A percentile compares a stretch with the other conserved stretches of the same genome.
These are phyloP conservation scores for Salvia miltiorrhiza DNA, from an alignment of 257 asterid species.

Conservation along the genomic window DNA sequence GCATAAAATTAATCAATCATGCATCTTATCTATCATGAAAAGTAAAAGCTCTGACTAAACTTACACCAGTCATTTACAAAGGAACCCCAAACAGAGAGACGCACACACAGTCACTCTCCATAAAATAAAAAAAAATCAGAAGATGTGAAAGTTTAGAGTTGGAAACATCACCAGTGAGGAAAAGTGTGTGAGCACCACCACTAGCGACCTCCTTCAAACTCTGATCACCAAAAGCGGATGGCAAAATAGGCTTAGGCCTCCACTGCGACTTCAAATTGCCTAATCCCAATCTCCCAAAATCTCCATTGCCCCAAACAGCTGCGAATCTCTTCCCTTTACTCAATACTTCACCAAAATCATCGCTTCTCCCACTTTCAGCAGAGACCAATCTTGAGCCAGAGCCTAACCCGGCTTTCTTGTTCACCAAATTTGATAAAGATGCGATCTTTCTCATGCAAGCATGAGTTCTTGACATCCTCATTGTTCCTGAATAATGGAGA, in stretches of 20 bases:
- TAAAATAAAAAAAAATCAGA: not conserved
- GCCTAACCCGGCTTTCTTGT: slow-evolving; percentile 11
- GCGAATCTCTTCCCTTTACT: slow-evolving; percentile 52
- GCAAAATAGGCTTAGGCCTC: slow-evolving; percentile 56
- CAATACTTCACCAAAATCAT: slow-evolving; percentile 27
- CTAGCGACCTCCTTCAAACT: slow-evolving; percentile 70
- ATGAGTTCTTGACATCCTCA: slow-evolving; percentile 29
- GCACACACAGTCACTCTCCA: not conserved
- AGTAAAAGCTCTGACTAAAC: too few species aligned
- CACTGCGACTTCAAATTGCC: slow-evolving; percentile 79
- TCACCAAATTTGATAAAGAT: slow-evolving; percentile 14
- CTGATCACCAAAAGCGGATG: slow-evolving; percentile 65
- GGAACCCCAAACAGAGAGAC: not conserved
- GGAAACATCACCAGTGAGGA: slow-evolving; percentile 61
- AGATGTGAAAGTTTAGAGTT: not conserved
- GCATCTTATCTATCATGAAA: too few species aligned
- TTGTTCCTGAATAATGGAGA: slow-evolving; percentile 9
- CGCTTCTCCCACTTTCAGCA: slow-evolving; percentile 20
- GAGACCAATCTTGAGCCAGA: slow-evolving; percentile 38
- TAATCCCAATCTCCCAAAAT: slow-evolving; percentile 87
- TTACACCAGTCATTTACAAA: not conserved
- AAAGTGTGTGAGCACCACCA: slow-evolving; percentile 97
- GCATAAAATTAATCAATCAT: too few species aligned
- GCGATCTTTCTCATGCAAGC: slow-evolving; percentile 36
- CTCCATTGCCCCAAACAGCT: slow-evolving; percentile 97